Conservation (phyloP, 2,329 filamentous ascomycete species). For the Fusarium marasasianum region DNA sequence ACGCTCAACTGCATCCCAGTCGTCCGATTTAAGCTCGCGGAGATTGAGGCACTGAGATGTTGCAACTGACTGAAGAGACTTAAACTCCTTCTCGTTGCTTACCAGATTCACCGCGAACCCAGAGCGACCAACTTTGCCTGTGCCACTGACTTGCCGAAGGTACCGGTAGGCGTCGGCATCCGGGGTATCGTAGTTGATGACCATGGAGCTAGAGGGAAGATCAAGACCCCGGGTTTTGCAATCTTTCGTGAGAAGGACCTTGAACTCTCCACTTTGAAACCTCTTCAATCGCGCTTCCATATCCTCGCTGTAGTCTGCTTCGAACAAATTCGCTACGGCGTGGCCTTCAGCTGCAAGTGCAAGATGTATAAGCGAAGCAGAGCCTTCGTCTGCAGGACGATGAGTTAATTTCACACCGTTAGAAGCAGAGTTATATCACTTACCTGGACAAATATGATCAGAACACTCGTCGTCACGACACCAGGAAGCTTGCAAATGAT, state of each 20-base stretch:
- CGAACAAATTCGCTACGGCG: neutral
- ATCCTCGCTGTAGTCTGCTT: too few species aligned
- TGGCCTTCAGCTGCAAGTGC: neutral
- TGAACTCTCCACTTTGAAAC: too few species aligned
- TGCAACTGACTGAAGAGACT: neutral
- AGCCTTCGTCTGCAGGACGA: fast-evolving
- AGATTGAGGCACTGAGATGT: neutral
- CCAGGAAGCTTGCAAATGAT: neutral
- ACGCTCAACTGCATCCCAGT: neutral
- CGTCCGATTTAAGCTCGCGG: neutral
- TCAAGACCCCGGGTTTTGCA: neutral
- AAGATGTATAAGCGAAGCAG: neutral
- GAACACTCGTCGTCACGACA: too few species aligned
- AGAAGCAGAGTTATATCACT: neutral
- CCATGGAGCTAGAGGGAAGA: neutral
- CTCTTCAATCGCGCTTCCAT: too few species aligned
- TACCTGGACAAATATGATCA: neutral
- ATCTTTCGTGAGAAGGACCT: neutral
- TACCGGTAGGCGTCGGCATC: neutral
- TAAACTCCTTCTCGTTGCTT: fast-evolving
- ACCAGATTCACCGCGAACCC: neutral
- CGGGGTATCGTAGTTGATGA: neutral
- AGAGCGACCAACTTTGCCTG: neutral
- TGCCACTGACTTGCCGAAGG: neutral
- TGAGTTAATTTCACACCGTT: fast-evolving